phyloP scores from a whole-genome alignment of 768 basidiomycete species.

The Chlorophyllum brunneum region DNA sequence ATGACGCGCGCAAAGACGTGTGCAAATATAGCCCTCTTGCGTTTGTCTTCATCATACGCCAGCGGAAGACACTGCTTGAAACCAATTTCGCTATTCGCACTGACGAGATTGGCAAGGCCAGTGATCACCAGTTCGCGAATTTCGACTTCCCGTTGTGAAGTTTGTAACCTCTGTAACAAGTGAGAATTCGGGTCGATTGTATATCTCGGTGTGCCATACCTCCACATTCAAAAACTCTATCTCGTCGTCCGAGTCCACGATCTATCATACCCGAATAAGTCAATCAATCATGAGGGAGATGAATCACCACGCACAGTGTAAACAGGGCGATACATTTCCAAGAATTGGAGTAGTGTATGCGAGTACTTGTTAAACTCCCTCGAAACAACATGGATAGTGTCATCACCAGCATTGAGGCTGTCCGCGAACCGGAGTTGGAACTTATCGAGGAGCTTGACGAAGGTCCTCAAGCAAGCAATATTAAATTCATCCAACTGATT shows the following conservation, averaged over 20 bases:
- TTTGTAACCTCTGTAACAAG: conserved; percentile 32
- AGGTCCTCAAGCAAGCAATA: conserved; percentile 65
- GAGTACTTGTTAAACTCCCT: conserved; percentile 80
- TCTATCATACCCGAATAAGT: conserved; percentile 26
- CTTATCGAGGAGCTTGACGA: conserved; percentile 72
- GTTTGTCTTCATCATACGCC: conserved; percentile 69
- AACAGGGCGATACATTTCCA: conserved; percentile 51
- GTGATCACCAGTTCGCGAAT: conserved; percentile 75
- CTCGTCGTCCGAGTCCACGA: conserved; percentile 48
- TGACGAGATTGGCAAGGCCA: conserved; percentile 77
- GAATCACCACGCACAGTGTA: conserved; percentile 29
- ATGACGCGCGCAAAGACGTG: conserved; percentile 82
- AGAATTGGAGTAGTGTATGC: conserved; percentile 55
- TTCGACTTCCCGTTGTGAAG: conserved; percentile 52
- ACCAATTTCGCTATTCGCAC: conserved; percentile 82
- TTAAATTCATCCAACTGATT: conserved; percentile 59
- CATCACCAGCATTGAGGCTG: conserved; percentile 51
- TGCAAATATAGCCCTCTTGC: conserved; percentile 76
- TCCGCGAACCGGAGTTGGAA: conserved; percentile 62
- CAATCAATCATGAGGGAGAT: neutral
- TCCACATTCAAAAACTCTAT: conserved; percentile 21
- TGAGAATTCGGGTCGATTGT: neutral
- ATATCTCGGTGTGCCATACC: neutral
- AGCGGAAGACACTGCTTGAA: conserved; percentile 83
- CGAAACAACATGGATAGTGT: conserved; percentile 65